Evolutionary conservation across 2,329 filamentous ascomycete species (phyloP).

Genomic region (Claviceps lovelessii): DNA sequence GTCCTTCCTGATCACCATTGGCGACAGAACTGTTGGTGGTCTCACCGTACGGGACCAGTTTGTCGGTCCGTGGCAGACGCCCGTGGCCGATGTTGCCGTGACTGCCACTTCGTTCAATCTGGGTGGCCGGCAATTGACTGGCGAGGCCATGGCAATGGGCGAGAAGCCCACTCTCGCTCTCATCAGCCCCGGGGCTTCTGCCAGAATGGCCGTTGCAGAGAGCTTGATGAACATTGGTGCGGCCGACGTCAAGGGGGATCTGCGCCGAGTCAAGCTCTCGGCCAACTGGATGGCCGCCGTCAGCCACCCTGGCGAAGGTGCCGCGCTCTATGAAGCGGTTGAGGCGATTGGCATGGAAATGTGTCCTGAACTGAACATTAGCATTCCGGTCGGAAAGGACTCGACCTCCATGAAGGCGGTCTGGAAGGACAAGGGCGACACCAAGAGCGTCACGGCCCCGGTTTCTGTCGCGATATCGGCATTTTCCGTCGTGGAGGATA

Average conservation of each 20-base stretch:
- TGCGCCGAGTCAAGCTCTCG: conserved; percentile 72
- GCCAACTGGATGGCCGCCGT: conserved; percentile 99
- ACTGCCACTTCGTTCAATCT: conserved; percentile 67
- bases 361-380: conserved; percentile 78
- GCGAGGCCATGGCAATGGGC: conserved; percentile 97
- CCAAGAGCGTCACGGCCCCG: conserved; percentile 80
- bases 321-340: conserved; percentile 84
- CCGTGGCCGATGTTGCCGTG: conserved; percentile 86
- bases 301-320: conserved; percentile 81
- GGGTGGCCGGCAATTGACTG: conserved; percentile 53
- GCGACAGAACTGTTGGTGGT: conserved; percentile 81
- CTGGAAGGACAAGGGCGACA: conserved; percentile 61
- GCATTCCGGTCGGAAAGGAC: conserved; percentile 94
- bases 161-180: conserved; percentile 81
- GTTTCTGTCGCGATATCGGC: conserved; percentile 85
- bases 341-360: conserved; percentile 85
- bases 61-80: conserved; percentile 91
- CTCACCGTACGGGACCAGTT: conserved; percentile 84
- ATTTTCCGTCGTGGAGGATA: conserved; percentile 71
- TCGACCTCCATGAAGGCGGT: conserved; percentile 98
- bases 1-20: conserved; percentile 93
- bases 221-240: conserved; percentile 87
- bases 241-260: conserved; percentile 51
- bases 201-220: conserved; percentile 91
- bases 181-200: conserved; percentile 78